Percentiles rank a stretch among this genome's conserved stretches.
phyloP scores from a whole-genome alignment of 2,329 filamentous ascomycete species.

The Byssothecium circinans region DNA sequence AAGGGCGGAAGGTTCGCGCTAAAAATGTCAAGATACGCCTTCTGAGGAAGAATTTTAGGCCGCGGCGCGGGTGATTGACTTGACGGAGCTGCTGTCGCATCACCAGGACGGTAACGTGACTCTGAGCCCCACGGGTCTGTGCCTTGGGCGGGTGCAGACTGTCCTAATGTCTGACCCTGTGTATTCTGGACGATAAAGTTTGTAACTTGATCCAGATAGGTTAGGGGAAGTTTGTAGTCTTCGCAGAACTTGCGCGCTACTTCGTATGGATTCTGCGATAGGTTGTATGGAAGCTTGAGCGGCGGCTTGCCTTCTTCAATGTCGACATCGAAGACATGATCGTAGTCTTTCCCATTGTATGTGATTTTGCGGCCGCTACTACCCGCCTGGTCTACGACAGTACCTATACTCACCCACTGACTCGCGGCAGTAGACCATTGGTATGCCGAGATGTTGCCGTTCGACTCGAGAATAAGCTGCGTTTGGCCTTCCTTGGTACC shows the following conservation, averaged over 20 bases:
- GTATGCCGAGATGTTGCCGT: conserved; percentile 83
- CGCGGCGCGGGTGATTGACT: conserved; percentile 42
- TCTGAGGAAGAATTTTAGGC: conserved; percentile 73
- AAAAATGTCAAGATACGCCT: conserved; percentile 75
- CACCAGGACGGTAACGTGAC: conserved; percentile 75
- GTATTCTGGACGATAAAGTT: conserved; percentile 92
- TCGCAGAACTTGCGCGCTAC: conserved; percentile 87
- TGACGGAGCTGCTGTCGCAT: conserved; percentile 48
- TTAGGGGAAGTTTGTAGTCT: conserved; percentile 83
- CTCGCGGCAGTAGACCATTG: conserved; percentile 71
- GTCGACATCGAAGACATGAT: conserved; percentile 95
- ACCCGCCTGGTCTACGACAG: conserved; percentile 84
- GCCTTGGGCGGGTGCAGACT: conserved; percentile 49
- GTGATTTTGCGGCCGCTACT: conserved; percentile 68
- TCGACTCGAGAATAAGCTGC: conserved; percentile 81
- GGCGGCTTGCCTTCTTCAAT: conserved; percentile 93
- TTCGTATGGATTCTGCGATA: conserved; percentile 90
- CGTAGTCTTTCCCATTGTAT: conserved; percentile 84
- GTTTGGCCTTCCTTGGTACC: conserved; percentile 97
- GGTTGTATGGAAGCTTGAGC: conserved; percentile 90
- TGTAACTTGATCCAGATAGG: conserved; percentile 87
- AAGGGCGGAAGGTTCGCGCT: conserved; percentile 71
- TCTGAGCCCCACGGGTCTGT: conserved; percentile 79
- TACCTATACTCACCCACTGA: conserved; percentile 88
- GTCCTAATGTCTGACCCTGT: conserved; percentile 79